A percentile compares a stretch with the other conserved stretches of the same genome.
phyloP scores from a whole-genome alignment of 257 asterid genomes.

The Craterostigma plantagineum region DNA sequence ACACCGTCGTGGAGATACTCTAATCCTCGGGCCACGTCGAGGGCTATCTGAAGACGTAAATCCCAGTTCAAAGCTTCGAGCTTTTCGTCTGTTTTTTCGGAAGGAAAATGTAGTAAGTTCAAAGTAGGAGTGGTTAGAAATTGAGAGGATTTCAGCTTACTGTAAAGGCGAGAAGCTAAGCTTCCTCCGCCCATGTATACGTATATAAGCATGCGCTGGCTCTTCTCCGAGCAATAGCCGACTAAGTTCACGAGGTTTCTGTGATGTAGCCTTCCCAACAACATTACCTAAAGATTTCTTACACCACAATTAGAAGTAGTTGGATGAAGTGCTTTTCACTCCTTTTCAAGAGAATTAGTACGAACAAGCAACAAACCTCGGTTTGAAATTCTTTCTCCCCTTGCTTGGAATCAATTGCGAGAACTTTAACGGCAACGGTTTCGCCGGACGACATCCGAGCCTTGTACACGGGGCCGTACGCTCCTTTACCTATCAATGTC shows the following conservation, averaged over 20 bases:
- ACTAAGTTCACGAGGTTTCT: slow-evolving; percentile 74
- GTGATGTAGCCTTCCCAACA: slow-evolving; percentile 73
- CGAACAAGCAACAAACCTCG: slow-evolving; percentile 34
- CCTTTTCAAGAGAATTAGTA: too few relatives aligned
- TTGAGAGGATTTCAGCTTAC: slow-evolving; percentile 41
- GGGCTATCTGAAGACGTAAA: slow-evolving; percentile 51
- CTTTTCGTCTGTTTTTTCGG: slow-evolving; percentile 47
- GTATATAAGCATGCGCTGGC: slow-evolving; percentile 57
- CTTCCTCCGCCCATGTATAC: slow-evolving; percentile 75
- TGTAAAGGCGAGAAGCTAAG: slow-evolving; percentile 55
- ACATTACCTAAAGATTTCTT: slow-evolving; percentile 29
- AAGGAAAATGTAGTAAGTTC: background rate
- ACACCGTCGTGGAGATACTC: slow-evolving; percentile 89
- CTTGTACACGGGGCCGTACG: slow-evolving; percentile 66
- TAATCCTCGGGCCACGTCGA: slow-evolving; percentile 73
- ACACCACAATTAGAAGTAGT: too few relatives aligned
- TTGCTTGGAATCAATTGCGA: slow-evolving; percentile 66
- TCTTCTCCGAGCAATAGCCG: slow-evolving; percentile 73
- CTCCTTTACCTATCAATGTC: slow-evolving; percentile 68
- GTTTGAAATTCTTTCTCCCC: slow-evolving; percentile 77
- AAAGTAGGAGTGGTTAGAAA: background rate
- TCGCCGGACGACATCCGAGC: slow-evolving; percentile 64
- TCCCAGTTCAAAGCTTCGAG: slow-evolving; percentile 43
- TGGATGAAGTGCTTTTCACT: too few relatives aligned
- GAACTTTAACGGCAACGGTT: slow-evolving; percentile 70